These are phyloP conservation scores for Puccinia polysora DNA, from an alignment of 1,284 basidiomycete species.

Conservation along the genomic window DNA sequence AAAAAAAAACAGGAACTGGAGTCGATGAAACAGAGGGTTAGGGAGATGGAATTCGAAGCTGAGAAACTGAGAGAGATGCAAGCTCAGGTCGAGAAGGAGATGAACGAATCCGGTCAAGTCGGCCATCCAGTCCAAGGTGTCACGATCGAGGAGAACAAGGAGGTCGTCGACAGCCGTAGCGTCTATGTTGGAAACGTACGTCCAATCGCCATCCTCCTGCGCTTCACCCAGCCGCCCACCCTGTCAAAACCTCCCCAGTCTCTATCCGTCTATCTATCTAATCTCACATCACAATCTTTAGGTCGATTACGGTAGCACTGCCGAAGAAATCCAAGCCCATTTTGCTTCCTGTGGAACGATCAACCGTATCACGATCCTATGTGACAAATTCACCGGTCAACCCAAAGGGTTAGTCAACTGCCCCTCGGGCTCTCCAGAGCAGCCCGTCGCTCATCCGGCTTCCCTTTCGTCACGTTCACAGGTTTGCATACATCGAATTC, in stretches of 20 bases:
- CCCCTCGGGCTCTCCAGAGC: not conserved
- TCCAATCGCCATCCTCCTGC: too few relatives aligned
- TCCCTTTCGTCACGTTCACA: constrained; percentile 52
- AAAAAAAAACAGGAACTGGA: constrained; percentile 55
- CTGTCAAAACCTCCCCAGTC: too few relatives aligned
- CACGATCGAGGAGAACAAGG: constrained; percentile 56
- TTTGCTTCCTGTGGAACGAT: constrained; percentile 97
- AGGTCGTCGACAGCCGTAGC: constrained; percentile 77
- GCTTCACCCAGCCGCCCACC: too few relatives aligned
- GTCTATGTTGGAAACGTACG: constrained; percentile 94
- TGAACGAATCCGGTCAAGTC: constrained; percentile 45
- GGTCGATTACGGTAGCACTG: constrained; percentile 97
- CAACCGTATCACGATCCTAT: constrained; percentile 97
- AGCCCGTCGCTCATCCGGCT: not conserved
- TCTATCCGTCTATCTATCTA: constrained; percentile 5
- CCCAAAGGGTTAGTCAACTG: constrained; percentile 79
- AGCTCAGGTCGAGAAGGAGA: constrained; percentile 68
- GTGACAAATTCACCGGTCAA: constrained; percentile 99
- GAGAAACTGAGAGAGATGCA: constrained; percentile 86
- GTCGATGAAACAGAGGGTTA: constrained; percentile 82
- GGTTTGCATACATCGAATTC: constrained; percentile 98
- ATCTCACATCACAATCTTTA: constrained; percentile 54
- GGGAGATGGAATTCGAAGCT: constrained; percentile 73
- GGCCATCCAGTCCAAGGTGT: constrained; percentile 56
- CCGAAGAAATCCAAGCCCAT: constrained; percentile 96